phyloP scores from a whole-genome alignment of 1,284 basidiomycete species.

The Inonotus hispidus region DNA sequence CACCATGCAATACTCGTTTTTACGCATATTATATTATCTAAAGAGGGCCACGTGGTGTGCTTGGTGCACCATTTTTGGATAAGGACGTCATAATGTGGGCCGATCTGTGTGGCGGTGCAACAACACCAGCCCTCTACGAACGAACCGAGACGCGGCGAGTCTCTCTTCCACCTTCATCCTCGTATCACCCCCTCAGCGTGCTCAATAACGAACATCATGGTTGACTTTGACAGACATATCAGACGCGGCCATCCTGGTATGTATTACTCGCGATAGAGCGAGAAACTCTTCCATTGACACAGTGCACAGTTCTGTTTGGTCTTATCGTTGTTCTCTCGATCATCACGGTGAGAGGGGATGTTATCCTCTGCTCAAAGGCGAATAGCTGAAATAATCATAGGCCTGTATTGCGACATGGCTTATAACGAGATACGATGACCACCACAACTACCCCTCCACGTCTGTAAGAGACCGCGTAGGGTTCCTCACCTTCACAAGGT shows the following conservation, averaged over 20 bases:
- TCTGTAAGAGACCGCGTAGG: slow-evolving; percentile 55
- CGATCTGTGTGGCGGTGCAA: slow-evolving; percentile 8
- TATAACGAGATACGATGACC: slow-evolving; percentile 46
- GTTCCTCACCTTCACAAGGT: slow-evolving; percentile 53
- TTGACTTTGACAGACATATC: slow-evolving; percentile 37
- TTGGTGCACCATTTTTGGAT: neutral
- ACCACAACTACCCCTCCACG: slow-evolving; percentile 46
- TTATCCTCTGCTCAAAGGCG: neutral
- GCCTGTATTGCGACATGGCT: slow-evolving; percentile 68
- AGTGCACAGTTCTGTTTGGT: slow-evolving; percentile 41
- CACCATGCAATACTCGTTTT: neutral
- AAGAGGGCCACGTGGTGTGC: neutral
- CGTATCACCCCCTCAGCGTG: slow-evolving; percentile 10
- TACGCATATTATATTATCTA: neutral
- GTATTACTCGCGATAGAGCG: slow-evolving; percentile 22
- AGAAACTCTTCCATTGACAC: slow-evolving; percentile 3
- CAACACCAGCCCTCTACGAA: neutral
- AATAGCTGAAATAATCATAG: slow-evolving; percentile 30
- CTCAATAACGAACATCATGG: slow-evolving; percentile 20
- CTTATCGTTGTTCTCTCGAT: slow-evolving; percentile 52
- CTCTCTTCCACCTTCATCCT: neutral
- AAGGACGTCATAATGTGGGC: slow-evolving; percentile 10
- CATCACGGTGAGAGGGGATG: slow-evolving; percentile 42
- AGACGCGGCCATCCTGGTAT: slow-evolving; percentile 49
- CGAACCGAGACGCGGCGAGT: slow-evolving; percentile 14